Evolutionary conservation across 225 moss, liverwort and hornwort genomes (phyloP), one percentile per base, ranked within the genome.

Genomic region (Takakia lepidozioides): DNA sequence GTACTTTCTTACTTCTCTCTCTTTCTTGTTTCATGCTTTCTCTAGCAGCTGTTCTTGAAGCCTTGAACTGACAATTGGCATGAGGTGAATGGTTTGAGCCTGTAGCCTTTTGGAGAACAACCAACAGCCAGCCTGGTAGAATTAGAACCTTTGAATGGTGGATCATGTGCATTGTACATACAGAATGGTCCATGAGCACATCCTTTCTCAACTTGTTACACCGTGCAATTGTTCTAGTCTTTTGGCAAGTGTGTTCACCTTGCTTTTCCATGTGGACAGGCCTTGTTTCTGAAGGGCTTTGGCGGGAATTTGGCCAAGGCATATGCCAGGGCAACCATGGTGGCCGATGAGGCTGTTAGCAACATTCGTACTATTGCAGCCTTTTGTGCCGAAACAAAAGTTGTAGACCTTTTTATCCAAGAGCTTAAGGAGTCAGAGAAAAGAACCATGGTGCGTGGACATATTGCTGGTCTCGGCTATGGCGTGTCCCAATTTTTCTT

Each of bases 361-460:
- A 73, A 74, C 45, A 80, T 80, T 19, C 65, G 79, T 28, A 80
- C 73, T 10, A 70, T 80, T 29, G 79, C 79, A 37, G 69, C 79
- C 0, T 80, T 80, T 29, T 58, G 79, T 27, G 69, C 79, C 0
- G 79, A 80, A 55, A 62, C 62, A 9, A 80, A 80, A 38, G 65
- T 74, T 6, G 23, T 80, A 1, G 66, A 54, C 21, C 59, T 80
- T 14, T 74, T 74, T 28, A 24, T 58, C 13, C 62, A 51, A 32
- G 73, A 74, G 29, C 36, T 80, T 20, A 49, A 48, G 1, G 47
- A 67, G 47, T 74, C 73, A 4, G 61, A 61, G 5, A 66, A 52
- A 51, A 51, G 43, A 8, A 52, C 69, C 1, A 19, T 70, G 8
- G 19, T 62, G 8, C 65, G 73, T 2, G 69, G 69, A 30, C 79